phyloP scores from a whole-genome alignment of 345 rosid genomes.

The Pugionium cornutum region DNA sequence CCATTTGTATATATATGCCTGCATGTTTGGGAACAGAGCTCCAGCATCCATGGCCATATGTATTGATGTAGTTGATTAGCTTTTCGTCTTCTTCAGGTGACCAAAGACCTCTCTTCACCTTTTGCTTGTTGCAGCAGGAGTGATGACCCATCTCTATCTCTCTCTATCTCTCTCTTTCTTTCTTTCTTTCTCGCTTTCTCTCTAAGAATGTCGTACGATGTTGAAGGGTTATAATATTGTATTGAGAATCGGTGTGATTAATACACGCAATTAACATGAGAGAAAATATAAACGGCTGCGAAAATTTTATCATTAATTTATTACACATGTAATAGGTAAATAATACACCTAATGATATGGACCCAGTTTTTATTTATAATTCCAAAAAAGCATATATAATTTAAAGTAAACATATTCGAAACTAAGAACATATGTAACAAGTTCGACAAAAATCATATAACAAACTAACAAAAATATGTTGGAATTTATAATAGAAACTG shows the following conservation, averaged over 20 bases:
- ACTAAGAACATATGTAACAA: slow-evolving; percentile 7
- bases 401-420: neutral
- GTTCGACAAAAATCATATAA: neutral
- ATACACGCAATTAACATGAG: slow-evolving; percentile 27
- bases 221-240: slow-evolving; percentile 26
- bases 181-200: slow-evolving; percentile 15
- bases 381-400: neutral
- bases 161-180: slow-evolving; percentile 19
- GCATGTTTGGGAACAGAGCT: slow-evolving; percentile 97
- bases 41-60: slow-evolving; percentile 98
- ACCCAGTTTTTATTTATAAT: slow-evolving; percentile 2
- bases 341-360: slow-evolving; percentile 28
- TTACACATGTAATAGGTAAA: neutral
- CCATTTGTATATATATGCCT: slow-evolving; percentile 42
- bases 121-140: slow-evolving; percentile 98
- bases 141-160: slow-evolving; percentile 72
- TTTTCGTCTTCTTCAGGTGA: slow-evolving; percentile 99
- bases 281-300: slow-evolving; percentile 7
- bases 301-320: slow-evolving; percentile 1
- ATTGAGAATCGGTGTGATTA: slow-evolving; percentile 29
- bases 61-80: slow-evolving; percentile 83
- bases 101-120: slow-evolving; percentile 98
- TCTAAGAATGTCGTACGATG: slow-evolving; percentile 38
- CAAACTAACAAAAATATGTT: neutral
- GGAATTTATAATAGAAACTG: too few species aligned